Percentiles rank a stretch among this genome's conserved stretches.
Evolutionary conservation across 2,329 filamentous ascomycete genomes (phyloP).

Genomic region (Stagonosporopsis vannaccii): DNA sequence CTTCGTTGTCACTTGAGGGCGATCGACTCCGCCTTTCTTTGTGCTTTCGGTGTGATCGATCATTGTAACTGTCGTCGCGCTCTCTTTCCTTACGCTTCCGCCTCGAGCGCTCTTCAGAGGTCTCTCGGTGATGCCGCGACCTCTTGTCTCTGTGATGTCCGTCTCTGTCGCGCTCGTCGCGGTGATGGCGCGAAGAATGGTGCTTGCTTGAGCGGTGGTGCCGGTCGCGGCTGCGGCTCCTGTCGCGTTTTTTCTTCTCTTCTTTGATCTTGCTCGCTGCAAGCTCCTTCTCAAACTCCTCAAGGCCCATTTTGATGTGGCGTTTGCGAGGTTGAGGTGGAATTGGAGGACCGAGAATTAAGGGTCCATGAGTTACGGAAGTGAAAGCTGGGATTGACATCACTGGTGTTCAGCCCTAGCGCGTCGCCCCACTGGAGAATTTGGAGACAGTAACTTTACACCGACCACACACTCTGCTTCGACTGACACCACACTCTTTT

Average conservation of each 20-base stretch:
- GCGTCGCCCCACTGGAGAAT: constrained; percentile 45
- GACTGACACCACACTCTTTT: constrained; percentile 18
- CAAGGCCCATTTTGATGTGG: constrained; percentile 62
- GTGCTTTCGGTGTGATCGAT: constrained; percentile 46
- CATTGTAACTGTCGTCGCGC: constrained; percentile 50
- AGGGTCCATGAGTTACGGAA: neutral
- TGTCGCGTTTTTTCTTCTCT: constrained; percentile 55
- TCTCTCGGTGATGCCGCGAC: constrained; percentile 61
- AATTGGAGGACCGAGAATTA: constrained; percentile 62
- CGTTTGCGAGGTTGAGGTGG: neutral
- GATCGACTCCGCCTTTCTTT: constrained; percentile 34
- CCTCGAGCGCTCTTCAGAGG: constrained; percentile 48
- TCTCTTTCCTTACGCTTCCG: constrained; percentile 53
- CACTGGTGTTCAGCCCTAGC: constrained; percentile 27
- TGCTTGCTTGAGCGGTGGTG: constrained; percentile 49
- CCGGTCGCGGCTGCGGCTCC: constrained; percentile 52
- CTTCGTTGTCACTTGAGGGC: constrained; percentile 46
- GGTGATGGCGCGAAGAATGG: constrained; percentile 53
- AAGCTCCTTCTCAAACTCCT: constrained; percentile 81
- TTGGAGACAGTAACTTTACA: constrained; percentile 26
- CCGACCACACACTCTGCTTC: constrained; percentile 1
- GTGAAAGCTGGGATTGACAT: constrained; percentile 32
- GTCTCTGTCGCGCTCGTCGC: constrained; percentile 58
- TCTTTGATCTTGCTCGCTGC: constrained; percentile 69
- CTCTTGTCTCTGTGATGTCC: constrained; percentile 68